A percentile compares a stretch with the other conserved stretches of the same genome.
Evolutionary conservation across 1,139 yeast species (phyloP).

Genomic region (Nakaseomyces nivariensis): DNA sequence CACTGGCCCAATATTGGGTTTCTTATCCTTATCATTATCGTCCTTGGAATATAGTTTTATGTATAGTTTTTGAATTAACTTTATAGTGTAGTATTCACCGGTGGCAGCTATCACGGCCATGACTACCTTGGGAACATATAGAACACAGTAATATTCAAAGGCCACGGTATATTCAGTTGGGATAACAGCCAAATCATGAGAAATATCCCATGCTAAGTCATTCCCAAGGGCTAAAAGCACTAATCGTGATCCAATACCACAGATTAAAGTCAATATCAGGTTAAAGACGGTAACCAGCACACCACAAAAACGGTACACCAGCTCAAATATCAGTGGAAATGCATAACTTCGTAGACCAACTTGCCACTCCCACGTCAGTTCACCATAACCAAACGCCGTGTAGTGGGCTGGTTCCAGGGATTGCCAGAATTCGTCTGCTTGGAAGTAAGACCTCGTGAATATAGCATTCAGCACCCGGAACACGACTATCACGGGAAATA

Average conservation of each 20-base stretch:
- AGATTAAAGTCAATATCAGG: not conserved
- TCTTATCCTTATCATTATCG: slow-evolving; percentile 18
- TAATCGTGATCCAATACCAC: slow-evolving; percentile 3
- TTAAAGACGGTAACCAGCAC: slow-evolving; percentile 1
- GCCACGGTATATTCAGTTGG: slow-evolving; percentile 6
- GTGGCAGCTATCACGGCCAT: slow-evolving; percentile 64
- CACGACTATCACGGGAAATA: slow-evolving; percentile 16
- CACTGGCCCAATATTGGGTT: slow-evolving; percentile 5
- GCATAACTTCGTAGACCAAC: slow-evolving; percentile 63
- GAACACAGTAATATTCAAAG: slow-evolving; percentile 30
- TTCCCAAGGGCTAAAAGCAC: slow-evolving; percentile 3
- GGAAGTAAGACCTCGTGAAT: slow-evolving; percentile 66
- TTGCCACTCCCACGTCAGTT: slow-evolving; percentile 92
- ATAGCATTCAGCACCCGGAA: slow-evolving; percentile 56
- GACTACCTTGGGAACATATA: slow-evolving; percentile 50
- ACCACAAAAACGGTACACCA: slow-evolving; percentile 16
- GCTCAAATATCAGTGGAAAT: slow-evolving; percentile 61
- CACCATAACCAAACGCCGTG: slow-evolving; percentile 69
- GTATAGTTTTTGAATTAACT: slow-evolving; percentile 34
- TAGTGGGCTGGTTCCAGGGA: slow-evolving; percentile 84
- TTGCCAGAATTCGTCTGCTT: slow-evolving; percentile 95
- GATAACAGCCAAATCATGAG: slow-evolving; percentile 8
- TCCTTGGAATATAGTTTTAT: slow-evolving; percentile 25
- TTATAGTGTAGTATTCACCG: slow-evolving; percentile 56
- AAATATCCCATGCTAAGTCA: slow-evolving; percentile 23